Percentiles rank a stretch among this genome's conserved stretches.
Conservation (phyloP, 116 monocot genomes). For the Posidonia oceanica region DNA sequence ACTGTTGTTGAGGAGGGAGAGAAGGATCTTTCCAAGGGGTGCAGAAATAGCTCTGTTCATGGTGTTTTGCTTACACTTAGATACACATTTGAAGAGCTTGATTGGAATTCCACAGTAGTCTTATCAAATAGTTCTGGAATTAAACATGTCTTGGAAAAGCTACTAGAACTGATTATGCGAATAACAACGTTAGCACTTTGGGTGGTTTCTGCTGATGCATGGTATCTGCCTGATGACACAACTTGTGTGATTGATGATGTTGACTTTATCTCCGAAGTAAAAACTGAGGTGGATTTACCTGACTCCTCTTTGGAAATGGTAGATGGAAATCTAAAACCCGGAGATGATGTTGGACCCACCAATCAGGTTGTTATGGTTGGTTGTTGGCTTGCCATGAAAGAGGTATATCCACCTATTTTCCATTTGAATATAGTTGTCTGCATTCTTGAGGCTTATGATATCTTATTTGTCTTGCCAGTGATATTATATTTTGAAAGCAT, state of each 20-base stretch:
- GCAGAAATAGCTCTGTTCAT: constrained; percentile 89
- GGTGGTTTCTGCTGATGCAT: constrained; percentile 96
- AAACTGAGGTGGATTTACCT: constrained; percentile 25
- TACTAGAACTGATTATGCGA: constrained; percentile 65
- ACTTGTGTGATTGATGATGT: constrained; percentile 53
- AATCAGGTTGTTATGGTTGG: constrained; percentile 97
- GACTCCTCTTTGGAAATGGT: constrained; percentile 24
- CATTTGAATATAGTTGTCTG: too few species aligned
- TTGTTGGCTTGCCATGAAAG: constrained; percentile 99
- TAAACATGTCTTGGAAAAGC: constrained; percentile 48
- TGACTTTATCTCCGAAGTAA: constrained; percentile 29
- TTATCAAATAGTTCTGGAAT: constrained; percentile 44
- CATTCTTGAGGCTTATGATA: background rate
- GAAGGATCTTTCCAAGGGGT: constrained; percentile 76
- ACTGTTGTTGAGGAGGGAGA: constrained; percentile 71
- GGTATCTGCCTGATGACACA: constrained; percentile 73
- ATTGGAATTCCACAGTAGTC: constrained; percentile 64
- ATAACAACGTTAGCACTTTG: constrained; percentile 83
- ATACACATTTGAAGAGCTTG: constrained; percentile 96
- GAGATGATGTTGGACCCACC: constrained; percentile 29
- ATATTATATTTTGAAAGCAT: too few species aligned
- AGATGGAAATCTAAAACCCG: constrained; percentile 17
- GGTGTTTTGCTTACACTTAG: constrained; percentile 89
- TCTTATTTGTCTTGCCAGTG: background rate
- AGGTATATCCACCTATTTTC: constrained; percentile 32